Conservation (phyloP, 768 basidiomycete species). For the Galerina marginata region DNA sequence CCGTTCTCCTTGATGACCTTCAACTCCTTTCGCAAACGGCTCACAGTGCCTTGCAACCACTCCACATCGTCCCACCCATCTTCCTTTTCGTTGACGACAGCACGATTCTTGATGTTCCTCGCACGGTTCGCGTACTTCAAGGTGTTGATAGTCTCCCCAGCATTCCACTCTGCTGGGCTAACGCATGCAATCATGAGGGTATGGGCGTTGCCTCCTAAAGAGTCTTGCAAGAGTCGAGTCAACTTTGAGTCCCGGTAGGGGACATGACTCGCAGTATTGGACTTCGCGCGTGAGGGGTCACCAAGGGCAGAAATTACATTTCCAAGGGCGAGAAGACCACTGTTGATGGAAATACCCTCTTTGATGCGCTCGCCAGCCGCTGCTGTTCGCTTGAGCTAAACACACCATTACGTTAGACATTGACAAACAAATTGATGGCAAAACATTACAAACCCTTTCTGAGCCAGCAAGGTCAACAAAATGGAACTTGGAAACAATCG, state of each 20-base stretch:
- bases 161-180: constrained; percentile 95
- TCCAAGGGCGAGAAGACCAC: constrained; percentile 92
- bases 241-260: constrained; percentile 99
- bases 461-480: constrained; percentile 98
- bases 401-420: constrained; percentile 21
- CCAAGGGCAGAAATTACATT: constrained; percentile 99
- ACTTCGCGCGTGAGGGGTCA: constrained; percentile 87
- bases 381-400: constrained; percentile 88
- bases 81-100: constrained; percentile 90
- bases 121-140: constrained; percentile 98
- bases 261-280: constrained; percentile 84
- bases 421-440: constrained; percentile 8
- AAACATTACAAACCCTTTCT: constrained; percentile 71
- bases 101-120: constrained; percentile 95
- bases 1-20: constrained; percentile 79
- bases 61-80: constrained; percentile 99
- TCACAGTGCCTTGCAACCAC: constrained; percentile 89
- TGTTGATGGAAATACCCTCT: constrained; percentile 99
- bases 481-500: constrained; percentile 94
- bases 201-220: constrained; percentile 95
- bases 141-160: constrained; percentile 91
- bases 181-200: constrained; percentile 99
- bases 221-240: constrained; percentile 94
- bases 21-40: constrained; percentile 86
- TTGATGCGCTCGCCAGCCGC: constrained; percentile 96